Evolutionary conservation across 768 basidiomycete species (phyloP).

Genomic region (Boletus vermiculosoides): DNA sequence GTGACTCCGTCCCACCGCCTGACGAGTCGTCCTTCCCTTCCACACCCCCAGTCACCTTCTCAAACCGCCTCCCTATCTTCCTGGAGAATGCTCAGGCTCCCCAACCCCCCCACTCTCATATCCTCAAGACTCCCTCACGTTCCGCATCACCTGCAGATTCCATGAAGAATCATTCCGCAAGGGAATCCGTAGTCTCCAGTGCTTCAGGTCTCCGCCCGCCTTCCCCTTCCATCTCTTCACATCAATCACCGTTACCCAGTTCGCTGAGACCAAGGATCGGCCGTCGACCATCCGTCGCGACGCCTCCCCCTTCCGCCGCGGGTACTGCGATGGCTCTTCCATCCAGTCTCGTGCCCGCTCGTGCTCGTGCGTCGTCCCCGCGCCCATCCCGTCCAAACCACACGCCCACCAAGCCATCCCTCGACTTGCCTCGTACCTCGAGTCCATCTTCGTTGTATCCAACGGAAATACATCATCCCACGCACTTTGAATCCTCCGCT

Average conservation of each 20-base stretch:
- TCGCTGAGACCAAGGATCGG: slow-evolving; percentile 36
- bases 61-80: slow-evolving; percentile 3
- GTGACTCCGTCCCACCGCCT: slow-evolving; percentile 3
- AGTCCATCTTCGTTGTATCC: slow-evolving; percentile 18
- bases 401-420: slow-evolving; percentile 16
- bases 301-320: slow-evolving; percentile 34
- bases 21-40: slow-evolving; percentile 1
- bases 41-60: slow-evolving; percentile 1
- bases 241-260: slow-evolving; percentile 24
- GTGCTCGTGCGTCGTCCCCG: slow-evolving; percentile 24
- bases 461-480: slow-evolving; percentile 11
- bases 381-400: slow-evolving; percentile 15
- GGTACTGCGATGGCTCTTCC: slow-evolving; percentile 18
- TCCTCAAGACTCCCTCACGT: slow-evolving; percentile 33
- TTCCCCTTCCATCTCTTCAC: slow-evolving; percentile 20
- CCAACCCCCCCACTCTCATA: slow-evolving; percentile 17
- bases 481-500: slow-evolving; percentile 20
- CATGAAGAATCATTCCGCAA: slow-evolving; percentile 21
- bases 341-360: slow-evolving; percentile 28
- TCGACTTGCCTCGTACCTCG: slow-evolving; percentile 18
- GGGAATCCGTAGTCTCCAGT: slow-evolving; percentile 21
- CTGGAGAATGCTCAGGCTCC: slow-evolving; percentile 26
- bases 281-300: slow-evolving; percentile 47
- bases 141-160: slow-evolving; percentile 42
- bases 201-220: slow-evolving; percentile 21